Conservation (phyloP, 1,139 yeast species). For the Suhomyces wounanorum region DNA sequence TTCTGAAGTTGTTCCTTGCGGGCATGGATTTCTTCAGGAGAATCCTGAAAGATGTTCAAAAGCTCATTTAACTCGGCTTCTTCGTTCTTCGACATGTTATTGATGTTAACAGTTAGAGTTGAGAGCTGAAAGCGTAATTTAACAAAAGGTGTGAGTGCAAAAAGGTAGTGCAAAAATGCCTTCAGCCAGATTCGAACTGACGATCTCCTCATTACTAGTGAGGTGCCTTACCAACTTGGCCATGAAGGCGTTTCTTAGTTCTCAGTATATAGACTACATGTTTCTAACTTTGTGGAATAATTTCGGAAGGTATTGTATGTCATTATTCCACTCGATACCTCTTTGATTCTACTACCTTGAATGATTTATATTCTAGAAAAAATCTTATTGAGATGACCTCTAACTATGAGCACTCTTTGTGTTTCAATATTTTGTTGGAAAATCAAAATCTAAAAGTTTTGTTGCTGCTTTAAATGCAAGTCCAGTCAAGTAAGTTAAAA, state of each 20-base stretch:
- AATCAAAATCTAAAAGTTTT: no score
- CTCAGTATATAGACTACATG: no score
- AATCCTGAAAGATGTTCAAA: slow-evolving; percentile 39
- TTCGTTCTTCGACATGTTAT: slow-evolving; percentile 16
- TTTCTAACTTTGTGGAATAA: no score
- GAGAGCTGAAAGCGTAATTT: not conserved
- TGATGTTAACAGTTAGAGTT: not conserved
- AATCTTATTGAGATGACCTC: no score
- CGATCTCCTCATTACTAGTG: slow-evolving; percentile 91
- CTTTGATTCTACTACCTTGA: no score
- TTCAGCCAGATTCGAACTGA: slow-evolving; percentile 84
- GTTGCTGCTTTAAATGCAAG: no score
- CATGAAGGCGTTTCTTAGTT: slow-evolving; percentile 20
- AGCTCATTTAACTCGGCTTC: slow-evolving; percentile 35
- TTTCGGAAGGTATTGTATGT: no score
- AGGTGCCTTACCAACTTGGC: slow-evolving; percentile 90
- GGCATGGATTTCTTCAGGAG: slow-evolving; percentile 36
- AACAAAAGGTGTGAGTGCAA: not conserved
- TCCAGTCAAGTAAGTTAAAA: no score
- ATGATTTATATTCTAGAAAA: no score
- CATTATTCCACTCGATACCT: no score
- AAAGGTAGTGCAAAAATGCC: slow-evolving; percentile 45
- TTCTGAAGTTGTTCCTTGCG: slow-evolving; percentile 34
- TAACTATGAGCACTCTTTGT: no score
- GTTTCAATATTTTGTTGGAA: no score